Conservation (phyloP, 179 eudicot genomes). For the Nepenthes alata region DNA sequence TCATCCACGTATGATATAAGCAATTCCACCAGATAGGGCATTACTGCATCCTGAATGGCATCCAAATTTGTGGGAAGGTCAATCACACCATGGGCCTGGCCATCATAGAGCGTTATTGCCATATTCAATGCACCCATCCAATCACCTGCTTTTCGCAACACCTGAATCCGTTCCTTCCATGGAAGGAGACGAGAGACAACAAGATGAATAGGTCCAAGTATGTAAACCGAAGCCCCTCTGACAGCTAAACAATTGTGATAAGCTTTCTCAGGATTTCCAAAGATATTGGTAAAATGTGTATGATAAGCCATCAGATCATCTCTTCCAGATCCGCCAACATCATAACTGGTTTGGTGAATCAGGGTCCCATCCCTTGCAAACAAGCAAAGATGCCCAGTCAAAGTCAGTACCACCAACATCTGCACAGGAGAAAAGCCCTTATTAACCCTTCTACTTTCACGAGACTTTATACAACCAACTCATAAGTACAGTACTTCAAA, state of each 20-base stretch:
- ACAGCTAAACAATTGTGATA: constrained; percentile 74
- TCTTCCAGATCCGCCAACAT: constrained; percentile 44
- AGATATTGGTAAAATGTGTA: constrained; percentile 54
- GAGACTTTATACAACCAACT: not conserved
- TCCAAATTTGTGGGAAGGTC: constrained; percentile 70
- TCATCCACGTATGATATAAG: constrained; percentile 79
- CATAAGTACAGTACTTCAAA: no score
- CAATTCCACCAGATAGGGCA: constrained; percentile 77
- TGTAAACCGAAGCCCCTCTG: constrained; percentile 74
- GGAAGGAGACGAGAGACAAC: constrained; percentile 75
- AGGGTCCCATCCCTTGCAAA: constrained; percentile 73
- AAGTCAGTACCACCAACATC: constrained; percentile 85
- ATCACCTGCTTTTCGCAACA: constrained; percentile 80
- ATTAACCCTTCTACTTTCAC: not conserved
- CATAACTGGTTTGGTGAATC: constrained; percentile 80
- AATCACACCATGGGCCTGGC: constrained; percentile 82
- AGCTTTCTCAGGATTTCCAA: constrained; percentile 91
- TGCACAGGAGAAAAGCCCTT: constrained; percentile 20
- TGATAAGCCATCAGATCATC: constrained; percentile 76
- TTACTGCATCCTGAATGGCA: constrained; percentile 55
- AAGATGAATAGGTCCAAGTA: constrained; percentile 71
- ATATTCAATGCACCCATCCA: constrained; percentile 98
- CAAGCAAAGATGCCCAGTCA: constrained; percentile 67
- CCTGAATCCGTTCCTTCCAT: constrained; percentile 91
- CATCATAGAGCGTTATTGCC: constrained; percentile 88